Percentiles rank a stretch among this genome's conserved stretches.
Conservation (phyloP, 371 early-diverging fungal species). For the Nematocida sp. region DNA sequence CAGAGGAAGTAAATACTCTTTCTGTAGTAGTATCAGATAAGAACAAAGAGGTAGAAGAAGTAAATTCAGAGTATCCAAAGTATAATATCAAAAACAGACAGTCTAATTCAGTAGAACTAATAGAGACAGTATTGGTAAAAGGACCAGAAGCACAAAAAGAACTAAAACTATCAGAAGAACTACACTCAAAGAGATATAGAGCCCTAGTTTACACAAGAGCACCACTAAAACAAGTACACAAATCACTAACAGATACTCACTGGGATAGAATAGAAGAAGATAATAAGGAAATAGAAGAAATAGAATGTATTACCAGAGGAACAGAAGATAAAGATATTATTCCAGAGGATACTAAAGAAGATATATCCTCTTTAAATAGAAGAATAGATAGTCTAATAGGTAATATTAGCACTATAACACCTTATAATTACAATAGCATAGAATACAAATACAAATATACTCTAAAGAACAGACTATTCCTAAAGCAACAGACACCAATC, state of each 20-base stretch:
- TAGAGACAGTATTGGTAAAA: slow-evolving; percentile 18
- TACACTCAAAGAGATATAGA: slow-evolving; percentile 50
- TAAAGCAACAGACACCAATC: slow-evolving; percentile 82
- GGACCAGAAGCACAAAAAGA: slow-evolving; percentile 20
- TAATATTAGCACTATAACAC: no score
- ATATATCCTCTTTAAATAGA: no score
- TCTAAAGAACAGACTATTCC: slow-evolving; percentile 21
- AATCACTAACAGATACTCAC: neutral
- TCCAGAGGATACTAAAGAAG: no score
- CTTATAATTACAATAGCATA: neutral
- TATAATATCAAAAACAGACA: neutral
- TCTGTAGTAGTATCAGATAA: slow-evolving; percentile 48
- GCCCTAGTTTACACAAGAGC: slow-evolving; percentile 15
- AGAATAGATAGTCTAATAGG: no score
- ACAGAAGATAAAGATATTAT: slow-evolving; percentile 8
- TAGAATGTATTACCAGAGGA: no score
- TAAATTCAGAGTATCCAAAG: neutral
- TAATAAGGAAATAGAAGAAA: slow-evolving; percentile 16
- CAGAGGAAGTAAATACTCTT: neutral
- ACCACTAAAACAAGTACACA: neutral
- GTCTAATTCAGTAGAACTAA: slow-evolving; percentile 14
- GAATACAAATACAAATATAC: neutral
- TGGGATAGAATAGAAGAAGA: neutral
- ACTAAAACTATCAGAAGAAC: slow-evolving; percentile 49
- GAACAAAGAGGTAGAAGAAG: slow-evolving; percentile 32